Evolutionary conservation across 495 filamentous ascomycete species (phyloP).

Genomic region (Astrocystis sublimbata): DNA sequence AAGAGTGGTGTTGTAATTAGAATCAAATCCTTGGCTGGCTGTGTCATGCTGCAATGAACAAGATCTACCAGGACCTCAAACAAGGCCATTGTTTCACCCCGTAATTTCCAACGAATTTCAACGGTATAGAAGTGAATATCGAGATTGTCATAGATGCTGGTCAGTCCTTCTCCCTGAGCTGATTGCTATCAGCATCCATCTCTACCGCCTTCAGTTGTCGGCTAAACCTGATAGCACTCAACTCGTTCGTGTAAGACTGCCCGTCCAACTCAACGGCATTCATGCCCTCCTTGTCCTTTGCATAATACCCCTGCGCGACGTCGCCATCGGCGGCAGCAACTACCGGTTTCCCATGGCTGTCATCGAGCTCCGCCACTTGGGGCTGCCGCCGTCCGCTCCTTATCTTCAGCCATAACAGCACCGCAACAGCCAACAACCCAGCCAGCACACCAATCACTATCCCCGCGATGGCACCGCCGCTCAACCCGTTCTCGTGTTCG

Average conservation of each 20-base stretch:
- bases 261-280: background rate
- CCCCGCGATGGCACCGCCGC: background rate
- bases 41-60: too few species aligned
- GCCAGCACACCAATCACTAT: conserved; percentile 1
- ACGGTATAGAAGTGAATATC: too few species aligned
- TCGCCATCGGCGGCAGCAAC: background rate
- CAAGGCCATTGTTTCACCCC: too few species aligned
- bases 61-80: too few species aligned
- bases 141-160: too few species aligned
- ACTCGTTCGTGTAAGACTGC: background rate
- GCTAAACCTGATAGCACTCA: too few species aligned
- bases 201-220: too few species aligned
- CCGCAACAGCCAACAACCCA: background rate
- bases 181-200: too few species aligned
- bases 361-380: background rate
- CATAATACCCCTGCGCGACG: background rate
- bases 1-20: too few species aligned
- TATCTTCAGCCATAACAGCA: background rate
- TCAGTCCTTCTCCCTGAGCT: too few species aligned
- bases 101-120: too few species aligned
- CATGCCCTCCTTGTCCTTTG: background rate
- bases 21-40: too few species aligned
- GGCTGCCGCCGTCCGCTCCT: background rate
- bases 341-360: background rate
- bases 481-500: background rate